Base-by-base conservation (phyloP, 2,329 filamentous ascomycete genomes). In the Corinectria fuckeliana region DNA sequence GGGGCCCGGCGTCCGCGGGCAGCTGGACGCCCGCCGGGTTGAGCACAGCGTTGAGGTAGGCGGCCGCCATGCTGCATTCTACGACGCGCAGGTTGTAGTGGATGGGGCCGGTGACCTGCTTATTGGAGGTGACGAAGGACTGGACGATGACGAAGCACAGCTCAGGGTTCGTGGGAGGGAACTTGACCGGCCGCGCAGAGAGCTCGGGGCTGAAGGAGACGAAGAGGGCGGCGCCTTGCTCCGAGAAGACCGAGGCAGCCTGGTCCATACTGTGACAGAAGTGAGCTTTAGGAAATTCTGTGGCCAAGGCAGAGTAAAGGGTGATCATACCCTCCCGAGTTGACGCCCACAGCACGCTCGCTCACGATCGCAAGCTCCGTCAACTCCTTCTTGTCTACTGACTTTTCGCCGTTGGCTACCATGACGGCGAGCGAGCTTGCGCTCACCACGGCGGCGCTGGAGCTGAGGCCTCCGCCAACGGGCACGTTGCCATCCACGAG, bases 1-100 rank as follows among this genome's bases (percentile, higher is more conserved):
- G 83, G 0, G 95, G 94, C 3, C 90, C 91, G 4, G 88, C 88
- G 75, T 99, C 95, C 56, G 84, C 78, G 16, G 91, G 88, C 1
- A 98, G 86, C 26, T 80, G 75, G 1, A 85, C 87, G 32, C 80
- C 81, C 0, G 81, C 72, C 10, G 85, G 82, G 74, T 84, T 85
- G 58, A 88, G 77, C 23, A 80, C 78, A 23, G 86, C 84, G 66
- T 88, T 82, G 60, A 89, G 81, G 71, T 85, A 87, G 21, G 84
- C 85, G 3, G 95, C 93, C 3, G 95, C 95, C 28, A 99, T 84
- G 53, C 91, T 95, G 79, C 92, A 96, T 78, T 99, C 95, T 34
- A 97, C 95, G 1, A 99, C 95, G 25, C 95, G 90, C 21, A 99
- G 85, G 76, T 99, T 99, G 82, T 98, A 99, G 82, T 94, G 92